Evolutionary conservation across 139 green algal species (phyloP).

Genomic region (Auxenochlorella pyrenoidosa): DNA sequence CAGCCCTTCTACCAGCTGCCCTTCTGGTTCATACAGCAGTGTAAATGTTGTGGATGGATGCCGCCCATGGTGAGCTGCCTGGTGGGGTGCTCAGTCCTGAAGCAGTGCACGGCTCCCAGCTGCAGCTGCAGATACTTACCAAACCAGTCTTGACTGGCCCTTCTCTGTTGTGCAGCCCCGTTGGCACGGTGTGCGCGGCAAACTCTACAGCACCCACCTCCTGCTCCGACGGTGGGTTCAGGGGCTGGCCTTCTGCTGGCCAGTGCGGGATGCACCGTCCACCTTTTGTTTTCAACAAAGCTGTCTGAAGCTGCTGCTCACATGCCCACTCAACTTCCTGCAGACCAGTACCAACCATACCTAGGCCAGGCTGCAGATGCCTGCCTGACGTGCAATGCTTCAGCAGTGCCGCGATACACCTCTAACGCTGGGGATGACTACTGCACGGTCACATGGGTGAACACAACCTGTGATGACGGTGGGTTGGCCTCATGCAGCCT

Average conservation of each 20-base stretch:
- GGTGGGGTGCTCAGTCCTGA: too few species aligned
- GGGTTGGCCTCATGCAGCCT: not conserved
- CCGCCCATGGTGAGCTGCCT: slow-evolving; percentile 22
- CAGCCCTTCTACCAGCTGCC: not conserved
- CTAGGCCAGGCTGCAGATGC: not conserved
- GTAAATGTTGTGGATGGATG: not conserved
- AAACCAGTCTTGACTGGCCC: not conserved
- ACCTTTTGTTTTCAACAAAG: not conserved
- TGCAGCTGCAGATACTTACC: too few species aligned
- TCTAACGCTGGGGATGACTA: slow-evolving; percentile 8
- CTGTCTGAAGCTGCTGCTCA: not conserved
- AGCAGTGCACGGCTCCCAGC: too few species aligned
- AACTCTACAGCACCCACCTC: not conserved
- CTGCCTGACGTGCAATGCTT: slow-evolving; percentile 9
- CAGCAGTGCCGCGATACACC: not conserved
- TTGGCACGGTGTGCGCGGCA: not conserved
- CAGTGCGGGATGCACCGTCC: not conserved
- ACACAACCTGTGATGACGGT: slow-evolving; percentile 19
- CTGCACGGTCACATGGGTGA: not conserved
- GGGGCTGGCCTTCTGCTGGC: too few species aligned
- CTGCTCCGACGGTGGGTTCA: not conserved
- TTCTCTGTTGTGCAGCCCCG: not conserved
- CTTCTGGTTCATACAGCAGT: not conserved
- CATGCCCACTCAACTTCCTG: not conserved
- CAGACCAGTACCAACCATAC: slow-evolving; percentile 26